Base-by-base conservation (phyloP, 805 yeast species). In the Huiozyma naganishii region DNA sequence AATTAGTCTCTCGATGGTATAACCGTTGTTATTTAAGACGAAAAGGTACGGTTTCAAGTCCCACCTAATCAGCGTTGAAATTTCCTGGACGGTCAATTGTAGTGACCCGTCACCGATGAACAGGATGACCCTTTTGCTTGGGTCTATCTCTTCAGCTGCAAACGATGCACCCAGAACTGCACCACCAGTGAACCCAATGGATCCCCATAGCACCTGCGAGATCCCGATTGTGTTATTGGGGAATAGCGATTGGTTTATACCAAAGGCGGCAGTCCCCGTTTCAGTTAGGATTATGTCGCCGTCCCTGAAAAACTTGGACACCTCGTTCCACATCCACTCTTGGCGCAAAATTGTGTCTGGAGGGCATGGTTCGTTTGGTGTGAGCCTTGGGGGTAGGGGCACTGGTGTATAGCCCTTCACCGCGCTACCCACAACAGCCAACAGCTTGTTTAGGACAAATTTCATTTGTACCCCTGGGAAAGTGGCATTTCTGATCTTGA, bases 331-430 rank as follows among this genome's bases (percentile, higher is more conserved):
- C 27, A 41, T n/a, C 37, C 39, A 41, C 10, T 41, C 32, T 41
- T 41, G 44, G 27, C 34, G 36, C 35, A 41, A 36, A 32, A 6
- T 12, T 27, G 37, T 36, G 13, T 8, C 11, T 41, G 44, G 44
- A n/a, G 29, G 32, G 48, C 76, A 72, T 10, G 17, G n/a, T 29
- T 7, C 62, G 44, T 60, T 71, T 72, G 51, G 67, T 32, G 33
- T 27, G 41, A 33, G 62, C 27, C 32, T 32, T 11, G 33, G 7
- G 30, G 44, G 44, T 7, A 41, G 32, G 10, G 40, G 37, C 11
- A 32, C n/a, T 36, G 44, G 44, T 13, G n/a, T 13, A 13, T 37
- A 41, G 13, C 23, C 12, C 27, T 29, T 30, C 4, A 30, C 36
- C 6, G 11, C 36, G 10, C 32, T 36, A 9, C 23, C 29, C 6